Conservation (phyloP, 495 filamentous ascomycete genomes). For the Haplographium delicatum region DNA sequence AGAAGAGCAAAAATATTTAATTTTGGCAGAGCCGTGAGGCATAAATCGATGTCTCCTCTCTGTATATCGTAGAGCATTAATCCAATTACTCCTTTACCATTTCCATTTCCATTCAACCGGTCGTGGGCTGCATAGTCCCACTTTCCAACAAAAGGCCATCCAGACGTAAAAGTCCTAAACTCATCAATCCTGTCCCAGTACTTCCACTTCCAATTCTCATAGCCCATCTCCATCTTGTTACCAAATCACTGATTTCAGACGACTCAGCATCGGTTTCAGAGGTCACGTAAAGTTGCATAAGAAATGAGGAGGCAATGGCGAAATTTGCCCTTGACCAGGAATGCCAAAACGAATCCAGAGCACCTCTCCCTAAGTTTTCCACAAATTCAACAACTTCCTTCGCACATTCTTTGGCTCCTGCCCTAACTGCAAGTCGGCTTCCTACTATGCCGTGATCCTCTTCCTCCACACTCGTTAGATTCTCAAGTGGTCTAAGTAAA, state of each 20-base stretch:
- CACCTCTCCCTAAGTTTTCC: constrained; percentile 19
- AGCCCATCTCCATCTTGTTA: constrained; percentile 22
- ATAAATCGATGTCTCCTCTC: too few species aligned
- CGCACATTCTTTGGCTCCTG: constrained; percentile 22
- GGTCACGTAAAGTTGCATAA: constrained; percentile 25
- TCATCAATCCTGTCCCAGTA: constrained; percentile 25
- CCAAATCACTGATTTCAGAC: constrained; percentile 22
- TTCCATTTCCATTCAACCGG: background rate
- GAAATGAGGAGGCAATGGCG: constrained; percentile 28
- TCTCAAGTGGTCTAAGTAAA: constrained; percentile 23
- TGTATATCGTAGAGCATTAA: too few species aligned
- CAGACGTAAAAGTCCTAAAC: constrained; percentile 23
- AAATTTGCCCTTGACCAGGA: constrained; percentile 28
- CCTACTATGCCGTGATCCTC: constrained; percentile 22
- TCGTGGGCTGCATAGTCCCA: constrained; percentile 6
- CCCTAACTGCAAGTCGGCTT: constrained; percentile 16
- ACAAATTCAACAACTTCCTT: constrained; percentile 27
- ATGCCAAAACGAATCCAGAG: constrained; percentile 28
- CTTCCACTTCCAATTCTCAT: constrained; percentile 22
- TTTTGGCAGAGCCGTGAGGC: too few species aligned
- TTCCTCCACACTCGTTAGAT: constrained; percentile 17
- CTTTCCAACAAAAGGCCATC: constrained; percentile 24
- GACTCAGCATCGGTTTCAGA: constrained; percentile 17
- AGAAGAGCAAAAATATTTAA: too few species aligned
- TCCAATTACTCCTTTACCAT: background rate